phyloP scores from a whole-genome alignment of 2,329 filamentous ascomycete genomes.

The Colletotrichum sp. region DNA sequence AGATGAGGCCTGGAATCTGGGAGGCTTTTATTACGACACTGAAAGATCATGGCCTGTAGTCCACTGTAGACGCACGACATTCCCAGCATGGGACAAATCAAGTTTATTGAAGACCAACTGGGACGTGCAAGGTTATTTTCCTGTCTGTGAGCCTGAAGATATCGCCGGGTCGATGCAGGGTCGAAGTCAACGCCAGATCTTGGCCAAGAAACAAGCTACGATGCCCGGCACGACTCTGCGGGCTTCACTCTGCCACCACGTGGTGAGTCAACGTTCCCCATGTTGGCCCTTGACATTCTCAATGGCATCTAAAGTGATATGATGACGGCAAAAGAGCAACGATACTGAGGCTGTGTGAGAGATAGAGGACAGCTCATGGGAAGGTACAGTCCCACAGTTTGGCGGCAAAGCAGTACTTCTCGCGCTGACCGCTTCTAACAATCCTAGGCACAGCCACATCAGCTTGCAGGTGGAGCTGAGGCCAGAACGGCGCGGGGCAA shows the following conservation, averaged over 20 bases:
- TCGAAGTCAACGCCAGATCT: not conserved
- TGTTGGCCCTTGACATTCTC: not conserved
- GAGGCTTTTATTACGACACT: constrained; percentile 16
- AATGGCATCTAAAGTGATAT: not conserved
- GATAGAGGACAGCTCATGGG: not conserved
- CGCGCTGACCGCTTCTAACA: not conserved
- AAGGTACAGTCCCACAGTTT: not conserved
- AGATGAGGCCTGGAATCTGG: constrained; percentile 6
- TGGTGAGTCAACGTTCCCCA: not conserved
- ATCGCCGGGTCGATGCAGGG: not conserved
- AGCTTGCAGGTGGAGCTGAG: not conserved
- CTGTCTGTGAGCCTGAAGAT: not conserved
- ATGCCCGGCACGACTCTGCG: not conserved
- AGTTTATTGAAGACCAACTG: constrained; percentile 1
- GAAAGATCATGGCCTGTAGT: constrained; percentile 17
- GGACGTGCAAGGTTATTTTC: not conserved
- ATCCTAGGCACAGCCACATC: not conserved
- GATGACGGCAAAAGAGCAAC: not conserved
- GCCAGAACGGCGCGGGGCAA: not conserved
- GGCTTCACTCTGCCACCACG: not conserved
- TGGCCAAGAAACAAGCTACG: not conserved
- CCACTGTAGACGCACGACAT: constrained; percentile 16
- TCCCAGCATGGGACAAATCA: constrained; percentile 16
- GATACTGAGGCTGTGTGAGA: not conserved
- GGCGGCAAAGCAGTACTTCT: not conserved